These are phyloP conservation scores for Lachnellula subtilissima DNA, from an alignment of 2,329 filamentous ascomycete genomes.

Conservation along the genomic window DNA sequence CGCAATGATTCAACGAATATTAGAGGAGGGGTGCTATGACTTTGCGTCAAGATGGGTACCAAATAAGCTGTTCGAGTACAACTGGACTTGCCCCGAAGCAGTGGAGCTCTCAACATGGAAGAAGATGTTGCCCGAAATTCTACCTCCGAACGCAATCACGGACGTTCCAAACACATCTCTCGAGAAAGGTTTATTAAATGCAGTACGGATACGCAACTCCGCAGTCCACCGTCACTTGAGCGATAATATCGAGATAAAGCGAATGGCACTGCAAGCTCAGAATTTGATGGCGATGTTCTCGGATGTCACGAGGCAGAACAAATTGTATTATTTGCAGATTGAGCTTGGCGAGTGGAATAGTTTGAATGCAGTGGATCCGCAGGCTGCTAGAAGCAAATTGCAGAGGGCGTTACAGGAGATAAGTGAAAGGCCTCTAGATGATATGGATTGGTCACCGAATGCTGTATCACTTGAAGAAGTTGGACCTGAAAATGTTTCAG, in stretches of 20 bases:
- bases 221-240: conserved; percentile 30
- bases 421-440: conserved; percentile 27
- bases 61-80: conserved; percentile 16
- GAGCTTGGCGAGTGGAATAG: conserved; percentile 27
- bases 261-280: conserved; percentile 24
- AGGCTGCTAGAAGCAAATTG: conserved; percentile 20
- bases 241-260: conserved; percentile 24
- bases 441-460: conserved; percentile 33
- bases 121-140: conserved; percentile 16
- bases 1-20: conserved; percentile 27
- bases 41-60: conserved; percentile 29
- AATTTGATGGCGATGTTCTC: conserved; percentile 29
- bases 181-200: conserved; percentile 20
- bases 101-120: conserved; percentile 30
- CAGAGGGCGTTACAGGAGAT: conserved; percentile 26
- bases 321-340: conserved; percentile 22
- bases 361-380: conserved; percentile 8
- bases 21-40: conserved; percentile 31
- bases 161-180: conserved; percentile 17
- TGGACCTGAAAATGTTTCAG: not conserved
- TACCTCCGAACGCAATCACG: conserved; percentile 21
- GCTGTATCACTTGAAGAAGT: conserved; percentile 25
- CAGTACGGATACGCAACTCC: conserved; percentile 27
- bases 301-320: conserved; percentile 23
- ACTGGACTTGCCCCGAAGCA: conserved; percentile 28